Evolutionary conservation across 2,329 filamentous ascomycete species (phyloP).

Genomic region (Neospermospora avenae): DNA sequence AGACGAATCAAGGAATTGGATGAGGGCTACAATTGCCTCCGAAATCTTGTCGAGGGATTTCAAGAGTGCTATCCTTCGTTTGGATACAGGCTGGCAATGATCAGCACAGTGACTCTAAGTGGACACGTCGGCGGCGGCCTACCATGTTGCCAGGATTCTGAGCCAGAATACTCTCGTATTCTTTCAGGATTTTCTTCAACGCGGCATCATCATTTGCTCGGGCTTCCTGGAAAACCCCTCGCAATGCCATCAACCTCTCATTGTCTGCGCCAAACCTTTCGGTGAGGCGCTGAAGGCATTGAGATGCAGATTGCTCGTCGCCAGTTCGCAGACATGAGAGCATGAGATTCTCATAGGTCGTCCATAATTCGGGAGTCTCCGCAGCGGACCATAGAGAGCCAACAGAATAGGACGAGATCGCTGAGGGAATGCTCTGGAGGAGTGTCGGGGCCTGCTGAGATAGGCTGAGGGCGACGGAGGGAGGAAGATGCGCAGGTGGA

Average conservation of each 20-base stretch:
- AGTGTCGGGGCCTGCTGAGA: constrained; percentile 60
- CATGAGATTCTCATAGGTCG: constrained; percentile 81
- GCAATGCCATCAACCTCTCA: constrained; percentile 80
- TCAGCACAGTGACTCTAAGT: constrained; percentile 32
- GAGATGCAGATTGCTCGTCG: constrained; percentile 73
- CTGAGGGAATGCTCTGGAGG: constrained; percentile 51
- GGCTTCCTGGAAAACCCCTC: constrained; percentile 82
- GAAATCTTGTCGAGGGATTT: constrained; percentile 65
- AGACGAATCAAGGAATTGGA: constrained; percentile 73
- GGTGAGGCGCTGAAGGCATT: constrained; percentile 72
- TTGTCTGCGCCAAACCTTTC: constrained; percentile 80
- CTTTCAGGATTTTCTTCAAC: constrained; percentile 66
- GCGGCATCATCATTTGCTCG: constrained; percentile 63
- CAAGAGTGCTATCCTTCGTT: constrained; percentile 78
- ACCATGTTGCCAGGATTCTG: constrained; percentile 79
- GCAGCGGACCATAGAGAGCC: constrained; percentile 50
- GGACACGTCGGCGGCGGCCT: constrained; percentile 11
- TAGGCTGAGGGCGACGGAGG: constrained; percentile 52
- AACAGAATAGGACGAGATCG: constrained; percentile 53
- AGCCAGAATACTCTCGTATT: constrained; percentile 73
- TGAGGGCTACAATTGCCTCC: constrained; percentile 73
- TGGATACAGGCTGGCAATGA: constrained; percentile 67
- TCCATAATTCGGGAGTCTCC: constrained; percentile 81
- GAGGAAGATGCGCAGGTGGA: constrained; percentile 54
- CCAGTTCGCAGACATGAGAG: constrained; percentile 80